These are phyloP conservation scores for Candida albicans DNA, from an alignment of 1,139 yeast genomes.

Conservation along the genomic window DNA sequence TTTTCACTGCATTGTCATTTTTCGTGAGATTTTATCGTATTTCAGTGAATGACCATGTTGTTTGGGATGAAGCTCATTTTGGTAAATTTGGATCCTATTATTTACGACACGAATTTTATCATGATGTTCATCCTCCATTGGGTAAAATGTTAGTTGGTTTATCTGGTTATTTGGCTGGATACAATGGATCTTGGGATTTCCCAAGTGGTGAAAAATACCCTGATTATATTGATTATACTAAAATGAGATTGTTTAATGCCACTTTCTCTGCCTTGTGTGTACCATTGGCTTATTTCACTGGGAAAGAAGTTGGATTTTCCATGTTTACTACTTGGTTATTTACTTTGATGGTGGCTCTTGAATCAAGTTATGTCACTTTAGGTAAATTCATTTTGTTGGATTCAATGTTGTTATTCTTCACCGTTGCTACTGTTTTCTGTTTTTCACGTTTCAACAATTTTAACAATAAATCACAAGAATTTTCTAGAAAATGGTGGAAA, in stretches of 20 bases:
- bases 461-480: conserved; percentile 53
- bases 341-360: conserved; percentile 82
- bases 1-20: conserved; percentile 50
- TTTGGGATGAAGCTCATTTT: conserved; percentile 74
- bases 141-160: conserved; percentile 97
- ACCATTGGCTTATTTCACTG: conserved; percentile 91
- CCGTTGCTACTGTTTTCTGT: conserved; percentile 78
- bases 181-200: conserved; percentile 94
- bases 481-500: conserved; percentile 88
- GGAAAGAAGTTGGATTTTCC: conserved; percentile 80
- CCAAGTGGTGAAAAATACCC: conserved; percentile 87
- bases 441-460: conserved; percentile 77
- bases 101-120: conserved; percentile 89
- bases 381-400: conserved; percentile 92
- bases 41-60: conserved; percentile 51
- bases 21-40: conserved; percentile 55
- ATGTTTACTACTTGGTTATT: conserved; percentile 85
- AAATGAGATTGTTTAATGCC: conserved; percentile 94
- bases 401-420: conserved; percentile 93
- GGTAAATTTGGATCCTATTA: conserved; percentile 95
- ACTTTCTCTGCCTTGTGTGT: conserved; percentile 86
- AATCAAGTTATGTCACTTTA: conserved; percentile 82
- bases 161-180: conserved; percentile 91
- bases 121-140: conserved; percentile 97
- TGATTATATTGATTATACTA: conserved; percentile 79